Conservation (phyloP, 257 asterid species). For the Capsicum rhomboideum region DNA sequence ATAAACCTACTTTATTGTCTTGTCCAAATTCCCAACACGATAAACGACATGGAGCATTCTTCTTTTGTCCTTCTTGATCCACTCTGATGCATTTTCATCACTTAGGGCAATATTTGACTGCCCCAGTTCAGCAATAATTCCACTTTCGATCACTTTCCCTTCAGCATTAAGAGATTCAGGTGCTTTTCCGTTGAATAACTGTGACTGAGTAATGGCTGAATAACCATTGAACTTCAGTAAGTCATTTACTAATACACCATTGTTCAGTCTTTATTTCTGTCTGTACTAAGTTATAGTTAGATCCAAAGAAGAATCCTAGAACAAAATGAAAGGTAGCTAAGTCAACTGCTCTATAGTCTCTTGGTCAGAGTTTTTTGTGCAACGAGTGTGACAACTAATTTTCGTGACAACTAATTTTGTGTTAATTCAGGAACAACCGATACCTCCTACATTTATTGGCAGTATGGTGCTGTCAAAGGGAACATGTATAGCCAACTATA, state of each 20-base stretch:
- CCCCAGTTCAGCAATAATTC: slow-evolving; percentile 7
- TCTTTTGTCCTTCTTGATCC: slow-evolving; percentile 38
- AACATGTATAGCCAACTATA: not conserved
- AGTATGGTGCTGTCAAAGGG: not conserved
- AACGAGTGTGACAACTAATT: not conserved
- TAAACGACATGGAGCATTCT: slow-evolving; percentile 45
- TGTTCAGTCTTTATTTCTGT: not conserved
- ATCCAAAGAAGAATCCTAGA: too few species aligned
- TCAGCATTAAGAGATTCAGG: slow-evolving; percentile 8
- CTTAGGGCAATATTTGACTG: slow-evolving; percentile 7
- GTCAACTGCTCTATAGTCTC: not conserved
- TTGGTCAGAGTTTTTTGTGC: not conserved
- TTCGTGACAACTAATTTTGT: too few species aligned
- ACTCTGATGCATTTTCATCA: slow-evolving; percentile 22
- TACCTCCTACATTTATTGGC: not conserved
- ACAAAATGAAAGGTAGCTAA: too few species aligned
- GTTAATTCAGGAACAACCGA: not conserved
- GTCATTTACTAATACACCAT: not conserved
- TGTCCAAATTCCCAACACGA: slow-evolving; percentile 43
- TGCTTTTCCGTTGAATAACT: slow-evolving; percentile 24
- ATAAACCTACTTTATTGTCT: slow-evolving; percentile 29
- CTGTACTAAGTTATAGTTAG: not conserved
- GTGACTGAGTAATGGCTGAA: slow-evolving; percentile 36
- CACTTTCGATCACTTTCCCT: slow-evolving; percentile 1
- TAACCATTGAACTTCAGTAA: not conserved